Percentiles rank a stretch among this genome's conserved stretches.
These are phyloP conservation scores for Naganishia friedmannii DNA, from an alignment of 768 basidiomycete species.

Conservation along the genomic window DNA sequence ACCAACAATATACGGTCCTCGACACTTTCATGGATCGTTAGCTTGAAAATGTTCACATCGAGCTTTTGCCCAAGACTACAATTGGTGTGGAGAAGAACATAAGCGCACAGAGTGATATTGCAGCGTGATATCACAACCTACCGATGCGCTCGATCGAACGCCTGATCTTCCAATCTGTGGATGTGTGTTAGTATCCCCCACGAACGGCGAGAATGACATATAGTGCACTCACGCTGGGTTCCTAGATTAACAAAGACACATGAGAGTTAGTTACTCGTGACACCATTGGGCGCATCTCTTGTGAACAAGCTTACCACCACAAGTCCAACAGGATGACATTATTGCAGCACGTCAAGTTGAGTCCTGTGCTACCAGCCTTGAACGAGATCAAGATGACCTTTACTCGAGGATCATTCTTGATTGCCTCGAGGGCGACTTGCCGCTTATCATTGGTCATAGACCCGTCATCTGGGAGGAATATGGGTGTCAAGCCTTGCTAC, in stretches of 20 bases:
- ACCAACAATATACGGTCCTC: slow-evolving; percentile 81
- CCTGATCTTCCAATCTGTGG: slow-evolving; percentile 64
- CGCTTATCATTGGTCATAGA: slow-evolving; percentile 74
- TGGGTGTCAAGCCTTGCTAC: not conserved
- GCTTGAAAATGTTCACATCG: slow-evolving; percentile 67
- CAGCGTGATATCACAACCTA: not conserved
- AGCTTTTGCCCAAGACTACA: slow-evolving; percentile 70
- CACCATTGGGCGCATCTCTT: not conserved
- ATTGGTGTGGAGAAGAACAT: not conserved
- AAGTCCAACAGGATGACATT: slow-evolving; percentile 89
- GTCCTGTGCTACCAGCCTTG: slow-evolving; percentile 90
- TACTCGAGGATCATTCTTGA: slow-evolving; percentile 61
- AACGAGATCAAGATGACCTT: slow-evolving; percentile 89
- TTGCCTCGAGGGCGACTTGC: slow-evolving; percentile 69
- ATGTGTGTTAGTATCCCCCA: slow-evolving; percentile 39
- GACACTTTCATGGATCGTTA: slow-evolving; percentile 80
- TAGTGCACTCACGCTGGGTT: slow-evolving; percentile 31
- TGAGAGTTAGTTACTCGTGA: not conserved
- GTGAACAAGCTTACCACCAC: slow-evolving; percentile 63
- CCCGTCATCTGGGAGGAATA: slow-evolving; percentile 72
- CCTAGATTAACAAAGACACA: slow-evolving; percentile 33
- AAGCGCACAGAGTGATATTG: not conserved
- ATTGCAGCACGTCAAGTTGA: slow-evolving; percentile 89
- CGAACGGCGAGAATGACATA: not conserved
- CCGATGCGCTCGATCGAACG: slow-evolving; percentile 35